Base-by-base conservation (phyloP, 2,329 filamentous ascomycete genomes). In the Diplodia scrobiculata region DNA sequence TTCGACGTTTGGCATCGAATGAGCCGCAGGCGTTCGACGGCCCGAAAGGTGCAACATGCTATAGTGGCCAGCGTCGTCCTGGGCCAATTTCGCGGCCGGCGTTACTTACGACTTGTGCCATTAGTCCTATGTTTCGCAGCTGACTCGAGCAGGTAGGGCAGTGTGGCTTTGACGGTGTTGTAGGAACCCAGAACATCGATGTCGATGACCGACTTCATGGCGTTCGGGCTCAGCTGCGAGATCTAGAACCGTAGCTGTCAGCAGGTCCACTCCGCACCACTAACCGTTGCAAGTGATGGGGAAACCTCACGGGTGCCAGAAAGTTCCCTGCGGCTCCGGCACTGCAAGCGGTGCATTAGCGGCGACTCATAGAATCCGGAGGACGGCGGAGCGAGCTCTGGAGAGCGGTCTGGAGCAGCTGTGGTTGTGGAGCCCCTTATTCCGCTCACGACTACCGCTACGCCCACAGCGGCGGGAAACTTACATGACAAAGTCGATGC, bases 281-380 rank as follows among this genome's bases (percentile, higher is more conserved):
- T 36, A 36, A 36, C 34, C 2, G 13, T 29, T 3, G 5, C 13
- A 27, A 13, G 6, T 25, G 11, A 36, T 10, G 38, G 27, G 19
- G 25, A 32, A 32, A 6, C 13, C 58, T 62, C 45, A 62, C 58
- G 4, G 94, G 90, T 0, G 92, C 90, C 25, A 99, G 84, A 78
- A 98, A 99, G 79, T 99, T 99, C 67, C 95, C 95, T 19, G 95
- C 95, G 14, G 95, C 95, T 60, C 95, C 95, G 21, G 94, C 94
- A 75, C 91, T 95, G 72, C 60, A 53, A 51, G 25, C 47, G 54
- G 65, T 62, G 69, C 64, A 62, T 66, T 47, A 65, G 69, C n/a
- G 48, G 45, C 63, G 47, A 54, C 21, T 41, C 41, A 27, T 25
- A 50, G 13, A n/a, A 45, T 29, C 36, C 29, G 29, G 21, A 19